Percentiles rank a stretch among this genome's conserved stretches.
Conservation (phyloP, 192 early-diverging fungal genomes). For the Rhizoclosmatium sp. region DNA sequence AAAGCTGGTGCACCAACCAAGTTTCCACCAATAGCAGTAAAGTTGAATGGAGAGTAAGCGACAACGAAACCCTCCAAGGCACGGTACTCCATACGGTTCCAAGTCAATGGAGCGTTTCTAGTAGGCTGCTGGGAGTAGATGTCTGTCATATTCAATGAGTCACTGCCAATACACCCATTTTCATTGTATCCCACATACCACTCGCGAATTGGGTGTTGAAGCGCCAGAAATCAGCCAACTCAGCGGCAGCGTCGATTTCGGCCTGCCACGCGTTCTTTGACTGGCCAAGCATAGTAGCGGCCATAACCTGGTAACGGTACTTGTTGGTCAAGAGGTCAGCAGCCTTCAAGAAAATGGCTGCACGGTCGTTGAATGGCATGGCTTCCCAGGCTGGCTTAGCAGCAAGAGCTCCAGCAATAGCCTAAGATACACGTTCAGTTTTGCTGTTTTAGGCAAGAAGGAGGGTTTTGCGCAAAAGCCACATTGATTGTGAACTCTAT, state of each 20-base stretch:
- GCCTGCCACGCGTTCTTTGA: slow-evolving; percentile 99
- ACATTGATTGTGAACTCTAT: too few species aligned
- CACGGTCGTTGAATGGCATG: slow-evolving; percentile 92
- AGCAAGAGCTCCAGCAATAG: slow-evolving; percentile 85
- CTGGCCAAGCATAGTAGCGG: slow-evolving; percentile 97
- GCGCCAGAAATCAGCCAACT: slow-evolving; percentile 92
- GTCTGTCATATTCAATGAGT: slow-evolving; percentile 54
- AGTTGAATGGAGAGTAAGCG: slow-evolving; percentile 98
- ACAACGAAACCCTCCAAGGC: slow-evolving; percentile 97
- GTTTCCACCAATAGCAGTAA: slow-evolving; percentile 98
- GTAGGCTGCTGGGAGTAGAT: slow-evolving; percentile 94
- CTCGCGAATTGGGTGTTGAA: slow-evolving; percentile 93
- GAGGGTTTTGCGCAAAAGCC: too few species aligned
- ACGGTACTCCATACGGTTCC: slow-evolving; percentile 97
- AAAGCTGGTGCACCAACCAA: slow-evolving; percentile 90
- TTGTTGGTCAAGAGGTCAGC: slow-evolving; percentile 90
- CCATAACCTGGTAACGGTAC: slow-evolving; percentile 79
- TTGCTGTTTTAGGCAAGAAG: background rate
- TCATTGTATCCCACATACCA: slow-evolving; percentile 25
- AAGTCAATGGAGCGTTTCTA: slow-evolving; percentile 80
- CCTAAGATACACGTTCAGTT: slow-evolving; percentile 44
- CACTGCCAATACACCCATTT: background rate
- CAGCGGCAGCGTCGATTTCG: slow-evolving; percentile 97
- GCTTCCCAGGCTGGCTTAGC: slow-evolving; percentile 91
- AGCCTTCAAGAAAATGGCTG: slow-evolving; percentile 97